Conservation (phyloP, 345 rosid genomes). For the Eucalyptus erythrocorys region DNA sequence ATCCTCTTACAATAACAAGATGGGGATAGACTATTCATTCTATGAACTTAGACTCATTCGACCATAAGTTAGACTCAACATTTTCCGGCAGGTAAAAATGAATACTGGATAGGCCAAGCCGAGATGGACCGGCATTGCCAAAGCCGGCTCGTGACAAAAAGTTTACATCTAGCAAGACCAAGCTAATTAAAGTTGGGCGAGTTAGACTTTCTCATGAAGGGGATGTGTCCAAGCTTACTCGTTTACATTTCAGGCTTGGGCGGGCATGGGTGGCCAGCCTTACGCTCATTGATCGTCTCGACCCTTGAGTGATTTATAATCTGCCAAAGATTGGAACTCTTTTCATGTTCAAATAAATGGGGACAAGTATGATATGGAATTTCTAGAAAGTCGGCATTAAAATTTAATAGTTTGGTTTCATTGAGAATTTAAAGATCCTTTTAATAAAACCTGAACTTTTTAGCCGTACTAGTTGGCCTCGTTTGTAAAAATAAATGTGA, state of each 20-base stretch:
- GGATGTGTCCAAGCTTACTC: neutral
- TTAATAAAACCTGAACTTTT: no score
- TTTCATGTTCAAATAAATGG: no score
- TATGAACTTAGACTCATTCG: no score
- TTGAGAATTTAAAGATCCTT: no score
- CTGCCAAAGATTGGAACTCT: no score
- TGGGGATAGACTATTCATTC: neutral
- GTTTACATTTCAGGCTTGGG: accelerated
- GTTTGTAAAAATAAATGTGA: no score
- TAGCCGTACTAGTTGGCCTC: no score
- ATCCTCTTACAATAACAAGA: neutral
- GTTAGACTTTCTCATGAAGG: neutral
- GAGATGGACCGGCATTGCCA: accelerated
- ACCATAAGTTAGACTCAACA: neutral
- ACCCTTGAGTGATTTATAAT: accelerated
- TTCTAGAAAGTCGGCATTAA: no score
- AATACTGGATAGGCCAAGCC: neutral
- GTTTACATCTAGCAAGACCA: no score
- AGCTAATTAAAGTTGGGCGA: neutral
- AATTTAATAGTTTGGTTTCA: no score
- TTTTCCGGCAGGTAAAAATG: accelerated
- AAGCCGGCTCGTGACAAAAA: accelerated
- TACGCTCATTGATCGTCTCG: accelerated
- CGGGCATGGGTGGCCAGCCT: no score
- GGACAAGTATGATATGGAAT: no score